These are phyloP conservation scores for Mantamonas sphyraenae DNA, from an alignment of 78 protist genomes.

Conservation along the genomic window DNA sequence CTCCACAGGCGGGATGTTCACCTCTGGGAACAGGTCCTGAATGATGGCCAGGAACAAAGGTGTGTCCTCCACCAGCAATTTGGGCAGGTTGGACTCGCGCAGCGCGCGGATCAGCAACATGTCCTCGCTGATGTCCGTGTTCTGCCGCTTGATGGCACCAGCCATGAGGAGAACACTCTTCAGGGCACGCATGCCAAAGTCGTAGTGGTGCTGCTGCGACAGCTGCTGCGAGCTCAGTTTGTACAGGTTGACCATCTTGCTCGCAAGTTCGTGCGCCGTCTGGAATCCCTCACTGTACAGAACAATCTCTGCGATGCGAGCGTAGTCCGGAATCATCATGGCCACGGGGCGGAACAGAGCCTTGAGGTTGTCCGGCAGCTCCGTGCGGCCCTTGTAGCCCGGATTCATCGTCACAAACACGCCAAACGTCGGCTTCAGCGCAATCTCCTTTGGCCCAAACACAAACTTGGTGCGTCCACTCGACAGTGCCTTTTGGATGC, in stretches of 20 bases:
- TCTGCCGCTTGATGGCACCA: slow-evolving; percentile 26
- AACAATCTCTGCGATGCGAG: slow-evolving; percentile 65
- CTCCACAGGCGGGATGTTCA: neutral
- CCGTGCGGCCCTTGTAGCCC: slow-evolving; percentile 87
- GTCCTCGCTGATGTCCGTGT: slow-evolving; percentile 25
- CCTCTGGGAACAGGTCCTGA: slow-evolving; percentile 26
- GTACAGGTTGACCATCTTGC: slow-evolving; percentile 53
- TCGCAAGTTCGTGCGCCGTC: slow-evolving; percentile 49
- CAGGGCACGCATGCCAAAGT: slow-evolving; percentile 86
- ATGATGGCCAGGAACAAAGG: slow-evolving; percentile 31
- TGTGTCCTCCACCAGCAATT: slow-evolving; percentile 24
- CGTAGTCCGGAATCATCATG: slow-evolving; percentile 73
- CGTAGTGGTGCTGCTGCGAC: slow-evolving; percentile 78
- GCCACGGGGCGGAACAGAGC: slow-evolving; percentile 78
- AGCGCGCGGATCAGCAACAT: slow-evolving; percentile 21
- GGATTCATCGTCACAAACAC: slow-evolving; percentile 92
- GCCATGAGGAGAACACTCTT: slow-evolving; percentile 80
- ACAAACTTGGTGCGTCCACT: neutral
- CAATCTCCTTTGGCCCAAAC: slow-evolving; percentile 50
- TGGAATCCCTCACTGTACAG: slow-evolving; percentile 74
- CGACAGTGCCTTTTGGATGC: slow-evolving; percentile 55
- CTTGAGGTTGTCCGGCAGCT: slow-evolving; percentile 77
- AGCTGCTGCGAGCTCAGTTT: slow-evolving; percentile 76
- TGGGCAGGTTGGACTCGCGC: slow-evolving; percentile 29
- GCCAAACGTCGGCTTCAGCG: slow-evolving; percentile 34